phyloP scores from a whole-genome alignment of 2,329 filamentous ascomycete genomes.

The Tetracladium maxilliforme region DNA sequence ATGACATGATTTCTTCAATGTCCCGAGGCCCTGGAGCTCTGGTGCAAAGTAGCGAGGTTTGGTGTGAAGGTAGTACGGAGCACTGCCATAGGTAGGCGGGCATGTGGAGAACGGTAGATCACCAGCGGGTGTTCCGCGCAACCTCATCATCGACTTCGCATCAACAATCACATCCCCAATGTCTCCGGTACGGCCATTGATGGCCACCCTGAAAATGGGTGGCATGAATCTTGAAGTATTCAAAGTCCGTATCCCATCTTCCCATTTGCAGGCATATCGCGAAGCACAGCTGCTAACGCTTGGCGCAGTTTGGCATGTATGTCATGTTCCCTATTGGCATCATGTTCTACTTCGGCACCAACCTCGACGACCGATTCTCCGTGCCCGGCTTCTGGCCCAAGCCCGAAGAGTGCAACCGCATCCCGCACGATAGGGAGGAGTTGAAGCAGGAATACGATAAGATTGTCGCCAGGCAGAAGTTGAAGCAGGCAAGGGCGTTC shows the following conservation, averaged over 20 bases:
- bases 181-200: no score
- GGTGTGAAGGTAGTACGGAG: no score
- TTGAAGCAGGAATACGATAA: conserved; percentile 78
- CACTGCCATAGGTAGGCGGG: no score
- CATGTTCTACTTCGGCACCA: conserved; percentile 99
- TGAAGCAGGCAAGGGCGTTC: no score
- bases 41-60: no score
- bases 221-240: conserved; percentile 88
- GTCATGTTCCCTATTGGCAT: conserved; percentile 96
- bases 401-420: conserved; percentile 57
- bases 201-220: conserved; percentile 41
- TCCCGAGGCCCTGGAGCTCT: no score
- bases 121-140: no score
- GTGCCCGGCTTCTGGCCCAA: conserved; percentile 92
- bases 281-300: neutral
- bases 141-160: no score
- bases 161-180: no score
- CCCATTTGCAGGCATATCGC: neutral
- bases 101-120: no score
- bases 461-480: no score
- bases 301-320: conserved; percentile 81
- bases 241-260: conserved; percentile 45
- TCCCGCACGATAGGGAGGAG: conserved; percentile 67
- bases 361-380: conserved; percentile 82
- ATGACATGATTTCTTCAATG: no score